Evolutionary conservation across 1,284 basidiomycete species (phyloP).

Genomic region (Leucoagaricus sp.): DNA sequence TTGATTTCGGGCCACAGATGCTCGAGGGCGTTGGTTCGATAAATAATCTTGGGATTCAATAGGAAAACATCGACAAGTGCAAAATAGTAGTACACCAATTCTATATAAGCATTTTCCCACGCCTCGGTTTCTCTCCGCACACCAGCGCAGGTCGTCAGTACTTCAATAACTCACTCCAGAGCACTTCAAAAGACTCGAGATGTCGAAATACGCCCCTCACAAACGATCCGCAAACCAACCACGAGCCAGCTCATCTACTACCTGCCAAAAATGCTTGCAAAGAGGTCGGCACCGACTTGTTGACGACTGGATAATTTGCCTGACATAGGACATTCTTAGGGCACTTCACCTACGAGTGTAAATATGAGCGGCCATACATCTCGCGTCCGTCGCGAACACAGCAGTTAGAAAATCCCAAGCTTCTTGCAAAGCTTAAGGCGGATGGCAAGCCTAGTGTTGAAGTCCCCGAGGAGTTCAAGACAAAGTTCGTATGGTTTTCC

Average conservation of each 20-base stretch:
- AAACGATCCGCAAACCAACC: slow-evolving; percentile 58
- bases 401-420: slow-evolving; percentile 69
- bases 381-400: slow-evolving; percentile 77
- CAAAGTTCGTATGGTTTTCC: slow-evolving; percentile 49
- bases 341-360: slow-evolving; percentile 82
- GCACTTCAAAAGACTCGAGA: slow-evolving; percentile 26
- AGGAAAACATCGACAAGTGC: no score
- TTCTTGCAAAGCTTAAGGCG: slow-evolving; percentile 63
- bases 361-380: slow-evolving; percentile 68
- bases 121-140: background rate
- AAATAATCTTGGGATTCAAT: no score
- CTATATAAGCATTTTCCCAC: background rate
- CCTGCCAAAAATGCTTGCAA: slow-evolving; percentile 78
- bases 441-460: slow-evolving; percentile 71
- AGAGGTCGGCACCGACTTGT: slow-evolving; percentile 42
- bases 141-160: no score
- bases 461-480: slow-evolving; percentile 81
- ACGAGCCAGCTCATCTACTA: slow-evolving; percentile 59
- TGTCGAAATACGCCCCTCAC: slow-evolving; percentile 85
- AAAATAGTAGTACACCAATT: background rate
- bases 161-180: no score
- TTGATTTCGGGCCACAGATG: no score
- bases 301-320: background rate
- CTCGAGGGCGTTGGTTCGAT: no score
- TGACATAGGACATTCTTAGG: slow-evolving; percentile 40